These are phyloP conservation scores for Brassica cretica DNA, from an alignment of 345 rosid genomes.

Conservation along the genomic window DNA sequence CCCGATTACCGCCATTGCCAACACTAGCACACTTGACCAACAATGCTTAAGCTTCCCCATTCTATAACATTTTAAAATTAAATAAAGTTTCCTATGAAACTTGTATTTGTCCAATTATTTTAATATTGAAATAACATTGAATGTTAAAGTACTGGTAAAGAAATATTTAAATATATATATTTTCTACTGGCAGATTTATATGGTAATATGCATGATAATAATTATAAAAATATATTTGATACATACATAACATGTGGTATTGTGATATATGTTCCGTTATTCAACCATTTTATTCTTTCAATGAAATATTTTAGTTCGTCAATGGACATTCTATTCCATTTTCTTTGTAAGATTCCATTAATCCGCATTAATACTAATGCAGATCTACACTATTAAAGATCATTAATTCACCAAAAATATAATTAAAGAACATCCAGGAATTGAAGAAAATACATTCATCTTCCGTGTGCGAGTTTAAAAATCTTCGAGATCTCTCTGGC, in stretches of 20 bases:
- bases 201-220: background rate
- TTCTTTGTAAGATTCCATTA: background rate
- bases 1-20: conserved; percentile 41
- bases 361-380: background rate
- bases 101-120: background rate
- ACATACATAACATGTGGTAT: background rate
- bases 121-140: background rate
- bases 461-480: conserved; percentile 19
- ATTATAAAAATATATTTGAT: background rate
- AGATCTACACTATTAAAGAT: conserved; percentile 3
- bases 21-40: conserved; percentile 34
- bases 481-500: background rate
- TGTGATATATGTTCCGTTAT: background rate
- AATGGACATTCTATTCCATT: background rate
- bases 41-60: conserved; percentile 36
- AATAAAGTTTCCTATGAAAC: background rate
- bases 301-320: background rate
- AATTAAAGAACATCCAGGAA: background rate
- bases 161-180: background rate
- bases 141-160: background rate
- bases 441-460: background rate
- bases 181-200: background rate
- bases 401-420: background rate
- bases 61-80: background rate
- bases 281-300: conserved; percentile 2